Conservation (phyloP, 2,329 filamentous ascomycete genomes). For the Ophiocordyceps camponoti-rufipedis region DNA sequence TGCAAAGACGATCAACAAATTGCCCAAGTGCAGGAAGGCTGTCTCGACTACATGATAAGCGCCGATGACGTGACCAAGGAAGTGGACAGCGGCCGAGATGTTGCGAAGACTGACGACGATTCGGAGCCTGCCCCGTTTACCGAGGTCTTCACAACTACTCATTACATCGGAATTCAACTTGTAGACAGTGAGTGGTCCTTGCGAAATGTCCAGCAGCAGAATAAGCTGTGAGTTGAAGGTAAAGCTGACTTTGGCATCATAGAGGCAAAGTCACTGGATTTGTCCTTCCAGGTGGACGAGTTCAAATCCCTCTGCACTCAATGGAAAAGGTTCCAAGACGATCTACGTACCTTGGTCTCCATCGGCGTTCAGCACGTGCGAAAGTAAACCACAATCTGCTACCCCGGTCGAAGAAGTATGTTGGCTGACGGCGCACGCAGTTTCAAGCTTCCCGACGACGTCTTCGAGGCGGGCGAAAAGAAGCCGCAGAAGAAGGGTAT, state of each 20-base stretch:
- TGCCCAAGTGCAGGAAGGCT: slow-evolving; percentile 35
- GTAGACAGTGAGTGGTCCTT: slow-evolving; percentile 42
- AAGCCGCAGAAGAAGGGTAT: slow-evolving; percentile 43
- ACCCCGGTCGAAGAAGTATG: background rate
- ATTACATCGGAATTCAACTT: slow-evolving; percentile 81
- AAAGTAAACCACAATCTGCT: slow-evolving; percentile 41
- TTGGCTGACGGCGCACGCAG: slow-evolving; percentile 25
- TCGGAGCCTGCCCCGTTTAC: slow-evolving; percentile 9
- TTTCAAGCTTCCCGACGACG: slow-evolving; percentile 73
- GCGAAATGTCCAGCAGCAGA: background rate
- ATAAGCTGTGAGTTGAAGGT: too few species aligned
- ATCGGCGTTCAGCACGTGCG: slow-evolving; percentile 69
- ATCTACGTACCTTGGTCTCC: slow-evolving; percentile 42
- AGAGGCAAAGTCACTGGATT: slow-evolving; percentile 55
- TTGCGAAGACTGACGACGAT: slow-evolving; percentile 26
- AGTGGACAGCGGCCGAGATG: slow-evolving; percentile 6
- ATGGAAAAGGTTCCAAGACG: slow-evolving; percentile 57
- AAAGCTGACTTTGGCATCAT: slow-evolving; percentile 12
- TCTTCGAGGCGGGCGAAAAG: slow-evolving; percentile 66
- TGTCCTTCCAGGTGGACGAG: slow-evolving; percentile 64
- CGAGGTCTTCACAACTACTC: slow-evolving; percentile 71
- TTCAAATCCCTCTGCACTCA: slow-evolving; percentile 70
- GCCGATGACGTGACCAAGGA: slow-evolving; percentile 17
- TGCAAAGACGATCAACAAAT: slow-evolving; percentile 37
- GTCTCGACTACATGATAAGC: slow-evolving; percentile 24